phyloP scores from a whole-genome alignment of 768 basidiomycete genomes.

The Nidula microcarpa region DNA sequence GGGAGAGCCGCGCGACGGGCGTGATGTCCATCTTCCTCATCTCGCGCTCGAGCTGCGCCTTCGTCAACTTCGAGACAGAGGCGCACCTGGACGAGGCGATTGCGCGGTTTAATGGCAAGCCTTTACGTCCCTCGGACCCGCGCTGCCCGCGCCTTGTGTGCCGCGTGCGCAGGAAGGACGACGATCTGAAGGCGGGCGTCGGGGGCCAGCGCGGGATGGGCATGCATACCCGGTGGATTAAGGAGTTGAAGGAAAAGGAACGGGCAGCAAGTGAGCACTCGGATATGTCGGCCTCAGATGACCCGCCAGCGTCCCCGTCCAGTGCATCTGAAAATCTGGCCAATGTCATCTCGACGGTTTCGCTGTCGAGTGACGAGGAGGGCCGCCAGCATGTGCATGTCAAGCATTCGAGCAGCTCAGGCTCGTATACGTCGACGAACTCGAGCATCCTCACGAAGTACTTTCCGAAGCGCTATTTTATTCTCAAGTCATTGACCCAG shows the following conservation, averaged over 20 bases:
- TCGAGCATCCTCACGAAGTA: conserved; percentile 74
- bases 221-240: conserved; percentile 82
- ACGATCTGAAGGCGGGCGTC: conserved; percentile 86
- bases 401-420: conserved; percentile 54
- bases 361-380: conserved; percentile 42
- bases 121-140: conserved; percentile 66
- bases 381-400: conserved; percentile 10
- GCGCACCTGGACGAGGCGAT: conserved; percentile 65
- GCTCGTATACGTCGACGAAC: conserved; percentile 75
- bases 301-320: conserved; percentile 15
- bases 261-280: conserved; percentile 13
- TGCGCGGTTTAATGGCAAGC: conserved; percentile 63
- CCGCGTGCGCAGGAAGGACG: conserved; percentile 73
- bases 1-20: conserved; percentile 33
- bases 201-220: conserved; percentile 87
- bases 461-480: conserved; percentile 90
- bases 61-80: conserved; percentile 81
- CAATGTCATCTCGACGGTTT: conserved; percentile 20
- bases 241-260: conserved; percentile 47
- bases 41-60: conserved; percentile 91
- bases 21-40: conserved; percentile 90
- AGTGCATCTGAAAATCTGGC: conserved; percentile 21
- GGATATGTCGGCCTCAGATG: conserved; percentile 16
- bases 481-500: conserved; percentile 83
- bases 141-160: conserved; percentile 81